These are phyloP conservation scores for Peronospora tabacina DNA, from an alignment of 352 stramenopile genomes.

Conservation along the genomic window DNA sequence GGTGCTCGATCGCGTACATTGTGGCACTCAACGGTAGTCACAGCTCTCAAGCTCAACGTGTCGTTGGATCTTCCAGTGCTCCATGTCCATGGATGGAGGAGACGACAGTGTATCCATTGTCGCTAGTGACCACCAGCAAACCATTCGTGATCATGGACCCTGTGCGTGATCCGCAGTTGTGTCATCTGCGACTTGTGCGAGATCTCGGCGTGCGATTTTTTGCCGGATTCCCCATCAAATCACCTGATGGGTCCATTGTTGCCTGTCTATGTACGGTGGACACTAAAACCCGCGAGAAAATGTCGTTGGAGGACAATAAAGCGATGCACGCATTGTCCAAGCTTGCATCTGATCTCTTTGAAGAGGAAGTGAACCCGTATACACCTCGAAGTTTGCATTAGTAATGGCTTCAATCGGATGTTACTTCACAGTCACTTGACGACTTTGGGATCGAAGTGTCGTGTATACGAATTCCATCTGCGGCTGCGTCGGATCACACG, in stretches of 20 bases:
- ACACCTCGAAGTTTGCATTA: slow-evolving; percentile 19
- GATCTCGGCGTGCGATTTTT: slow-evolving; percentile 44
- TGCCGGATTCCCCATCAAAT: slow-evolving; percentile 46
- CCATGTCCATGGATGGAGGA: slow-evolving; percentile 14
- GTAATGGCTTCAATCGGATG: slow-evolving; percentile 11
- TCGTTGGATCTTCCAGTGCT: slow-evolving; percentile 33
- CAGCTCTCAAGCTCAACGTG: slow-evolving; percentile 18
- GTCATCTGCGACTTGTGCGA: slow-evolving; percentile 30
- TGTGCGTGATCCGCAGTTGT: slow-evolving; percentile 29
- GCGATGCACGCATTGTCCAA: slow-evolving; percentile 48
- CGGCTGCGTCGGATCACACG: slow-evolving; percentile 17
- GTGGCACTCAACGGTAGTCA: slow-evolving; percentile 22
- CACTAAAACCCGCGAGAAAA: slow-evolving; percentile 21
- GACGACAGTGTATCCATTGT: slow-evolving; percentile 17
- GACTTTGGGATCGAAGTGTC: not conserved
- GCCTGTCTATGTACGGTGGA: slow-evolving; percentile 43
- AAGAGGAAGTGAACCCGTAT: slow-evolving; percentile 34
- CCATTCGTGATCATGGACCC: slow-evolving; percentile 44
- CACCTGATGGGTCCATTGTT: slow-evolving; percentile 12
- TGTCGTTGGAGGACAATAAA: slow-evolving; percentile 35
- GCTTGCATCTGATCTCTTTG: slow-evolving; percentile 44
- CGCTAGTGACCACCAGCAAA: slow-evolving; percentile 21
- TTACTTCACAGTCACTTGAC: slow-evolving; percentile 4
- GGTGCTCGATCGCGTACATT: slow-evolving; percentile 43
- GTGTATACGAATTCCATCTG: slow-evolving; percentile 2